A percentile compares a stretch with the other conserved stretches of the same genome.
These are phyloP conservation scores for Torulaspora pretoriensis DNA, from an alignment of 1,139 yeast species.

Conservation along the genomic window DNA sequence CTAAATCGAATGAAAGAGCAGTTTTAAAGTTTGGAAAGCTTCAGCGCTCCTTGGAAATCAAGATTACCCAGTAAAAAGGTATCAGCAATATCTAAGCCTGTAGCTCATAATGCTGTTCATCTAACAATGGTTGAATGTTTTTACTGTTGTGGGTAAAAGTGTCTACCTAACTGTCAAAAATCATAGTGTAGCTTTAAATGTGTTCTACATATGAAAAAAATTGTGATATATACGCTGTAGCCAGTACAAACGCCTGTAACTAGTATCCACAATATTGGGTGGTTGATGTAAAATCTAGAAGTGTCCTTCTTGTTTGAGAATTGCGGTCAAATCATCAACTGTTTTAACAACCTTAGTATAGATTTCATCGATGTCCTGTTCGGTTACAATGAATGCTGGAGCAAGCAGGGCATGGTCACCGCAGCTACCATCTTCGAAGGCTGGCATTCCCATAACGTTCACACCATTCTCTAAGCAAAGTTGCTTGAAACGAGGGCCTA, in stretches of 20 bases:
- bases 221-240: neutral
- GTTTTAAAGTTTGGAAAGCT: no score
- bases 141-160: no score
- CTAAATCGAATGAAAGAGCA: no score
- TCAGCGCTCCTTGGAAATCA: no score
- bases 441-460: constrained; percentile 44
- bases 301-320: constrained; percentile 8
- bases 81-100: no score
- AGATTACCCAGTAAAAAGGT: no score
- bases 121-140: no score
- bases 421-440: constrained; percentile 36
- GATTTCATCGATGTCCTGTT: constrained; percentile 45
- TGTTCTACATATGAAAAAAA: no score
- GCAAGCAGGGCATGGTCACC: constrained; percentile 52
- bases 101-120: no score
- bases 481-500: constrained; percentile 40
- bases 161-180: no score
- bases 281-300: neutral
- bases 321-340: constrained; percentile 6
- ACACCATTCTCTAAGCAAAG: constrained; percentile 44
- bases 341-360: constrained; percentile 28
- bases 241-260: neutral
- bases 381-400: constrained; percentile 47
- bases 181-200: no score
- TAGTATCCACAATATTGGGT: no score